Base-by-base conservation (phyloP, 2,329 filamentous ascomycete genomes). In the Beauveria sp. region DNA sequence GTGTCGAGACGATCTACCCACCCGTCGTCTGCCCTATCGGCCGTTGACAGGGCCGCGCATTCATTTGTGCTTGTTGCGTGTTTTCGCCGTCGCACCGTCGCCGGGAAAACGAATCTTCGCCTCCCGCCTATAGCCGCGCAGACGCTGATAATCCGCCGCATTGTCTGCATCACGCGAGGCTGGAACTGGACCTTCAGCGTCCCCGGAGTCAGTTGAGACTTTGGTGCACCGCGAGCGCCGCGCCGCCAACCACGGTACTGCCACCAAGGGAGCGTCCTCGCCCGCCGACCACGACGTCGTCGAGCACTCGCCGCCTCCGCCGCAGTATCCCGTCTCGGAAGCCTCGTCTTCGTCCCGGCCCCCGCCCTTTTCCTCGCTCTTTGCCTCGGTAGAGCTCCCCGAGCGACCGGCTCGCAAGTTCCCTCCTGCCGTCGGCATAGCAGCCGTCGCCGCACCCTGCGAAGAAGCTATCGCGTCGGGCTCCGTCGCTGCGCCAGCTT, bases 331-430 rank as follows among this genome's bases (percentile, higher is more conserved):
- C 63, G 73, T 74, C 63, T 81, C 80, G 61, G 82, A 84, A 71
- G 75, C 80, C 41, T 82, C 80, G 58, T 76, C 77, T 62, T 76
- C 77, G 62, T 80, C 79, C 55, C 77, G 76, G 47, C 83, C 82
- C 61, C 84, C 83, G 63, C 80, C 84, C 37, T 86, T 86, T 69
- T 85, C 81, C 61, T 85, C 83, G 63, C 80, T 86, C 72, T 85
- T 82, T 72, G 75, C 76, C 46, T 75, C 74, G 64, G 64, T 66
- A 63, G 72, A 76, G 70, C 70, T 72, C 61, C 72, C 71, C 63
- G 73, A 76, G 64, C 65, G 68, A 55, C 66, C 69, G 56, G 66
- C 66, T 62, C 71, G 73, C 69, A 66, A 56, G 67, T 69, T 52
- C 67, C 71, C 61, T 52, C 63, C 65, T 58, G 37, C 62, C 63